Conservation (phyloP, 768 basidiomycete species). For the Megacollybia marginata region DNA sequence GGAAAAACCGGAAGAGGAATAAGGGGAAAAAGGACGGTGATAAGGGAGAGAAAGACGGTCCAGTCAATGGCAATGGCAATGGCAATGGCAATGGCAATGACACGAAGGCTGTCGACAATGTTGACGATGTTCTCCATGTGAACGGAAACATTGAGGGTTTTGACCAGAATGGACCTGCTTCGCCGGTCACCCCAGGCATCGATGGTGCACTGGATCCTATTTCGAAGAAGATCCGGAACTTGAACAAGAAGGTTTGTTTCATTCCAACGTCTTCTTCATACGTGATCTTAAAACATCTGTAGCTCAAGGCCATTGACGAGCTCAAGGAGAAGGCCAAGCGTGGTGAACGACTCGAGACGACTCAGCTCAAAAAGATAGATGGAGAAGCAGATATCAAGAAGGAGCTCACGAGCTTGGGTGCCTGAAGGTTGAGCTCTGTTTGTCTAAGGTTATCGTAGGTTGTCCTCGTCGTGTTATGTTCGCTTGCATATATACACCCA, state of each 20-base stretch:
- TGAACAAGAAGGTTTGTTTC: conserved; percentile 84
- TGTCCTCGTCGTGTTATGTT: no score
- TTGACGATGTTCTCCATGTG: conserved; percentile 7
- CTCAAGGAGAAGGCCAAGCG: conserved; percentile 87
- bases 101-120: conserved; percentile 17
- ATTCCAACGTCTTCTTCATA: not conserved
- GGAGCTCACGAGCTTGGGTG: conserved; percentile 51
- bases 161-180: conserved; percentile 18
- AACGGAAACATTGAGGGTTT: not conserved
- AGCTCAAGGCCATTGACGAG: conserved; percentile 99
- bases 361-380: conserved; percentile 96
- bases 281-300: not conserved
- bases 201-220: conserved; percentile 63
- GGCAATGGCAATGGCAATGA: conserved; percentile 2
- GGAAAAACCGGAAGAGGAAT: conserved; percentile 10
- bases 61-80: conserved; percentile 15
- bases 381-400: conserved; percentile 77
- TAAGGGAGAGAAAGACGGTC: conserved; percentile 17
- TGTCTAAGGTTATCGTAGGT: no score
- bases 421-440: not conserved
- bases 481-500: no score
- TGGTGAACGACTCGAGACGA: conserved; percentile 89
- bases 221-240: conserved; percentile 90
- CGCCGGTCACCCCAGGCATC: conserved; percentile 47
- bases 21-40: conserved; percentile 8